Conservation (phyloP, 306 rosid genomes). For the Luffa acutangula region DNA sequence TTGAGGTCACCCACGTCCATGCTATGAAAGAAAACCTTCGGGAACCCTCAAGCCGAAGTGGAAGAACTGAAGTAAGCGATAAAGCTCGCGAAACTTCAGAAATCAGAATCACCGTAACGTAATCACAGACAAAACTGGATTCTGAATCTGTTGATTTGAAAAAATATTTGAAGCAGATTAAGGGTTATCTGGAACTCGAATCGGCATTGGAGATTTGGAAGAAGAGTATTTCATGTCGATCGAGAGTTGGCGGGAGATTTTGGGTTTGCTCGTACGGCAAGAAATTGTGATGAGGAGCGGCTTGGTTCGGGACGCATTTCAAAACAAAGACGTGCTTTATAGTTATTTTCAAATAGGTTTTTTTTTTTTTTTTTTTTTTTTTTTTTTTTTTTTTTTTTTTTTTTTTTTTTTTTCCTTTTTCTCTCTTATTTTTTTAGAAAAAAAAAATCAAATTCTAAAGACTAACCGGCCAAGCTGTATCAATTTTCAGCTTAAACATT, state of each 20-base stretch:
- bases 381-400: no score
- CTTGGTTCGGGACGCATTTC: background rate
- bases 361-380: no score
- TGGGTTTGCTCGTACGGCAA: background rate
- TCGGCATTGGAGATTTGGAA: background rate
- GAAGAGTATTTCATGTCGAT: background rate
- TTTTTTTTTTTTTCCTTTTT: no score
- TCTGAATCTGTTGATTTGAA: background rate
- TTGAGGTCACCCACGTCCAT: slow-evolving; percentile 63
- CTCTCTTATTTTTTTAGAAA: no score
- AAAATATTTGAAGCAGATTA: background rate
- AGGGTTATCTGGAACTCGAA: background rate
- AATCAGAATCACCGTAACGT: background rate
- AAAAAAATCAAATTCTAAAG: no score
- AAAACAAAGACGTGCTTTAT: background rate
- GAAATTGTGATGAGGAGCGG: background rate
- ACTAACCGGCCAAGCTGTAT: no score
- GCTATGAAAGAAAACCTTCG: background rate
- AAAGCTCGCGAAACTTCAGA: background rate
- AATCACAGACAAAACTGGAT: background rate
- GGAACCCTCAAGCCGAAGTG: background rate
- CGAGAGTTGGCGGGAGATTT: slow-evolving; percentile 6
- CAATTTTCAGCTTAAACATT: no score
- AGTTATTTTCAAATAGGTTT: no score
- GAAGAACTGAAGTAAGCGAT: background rate